Percentiles rank a stretch among this genome's conserved stretches.
These are phyloP conservation scores for Cercophora newfieldiana DNA, from an alignment of 495 filamentous ascomycete genomes.

Conservation along the genomic window DNA sequence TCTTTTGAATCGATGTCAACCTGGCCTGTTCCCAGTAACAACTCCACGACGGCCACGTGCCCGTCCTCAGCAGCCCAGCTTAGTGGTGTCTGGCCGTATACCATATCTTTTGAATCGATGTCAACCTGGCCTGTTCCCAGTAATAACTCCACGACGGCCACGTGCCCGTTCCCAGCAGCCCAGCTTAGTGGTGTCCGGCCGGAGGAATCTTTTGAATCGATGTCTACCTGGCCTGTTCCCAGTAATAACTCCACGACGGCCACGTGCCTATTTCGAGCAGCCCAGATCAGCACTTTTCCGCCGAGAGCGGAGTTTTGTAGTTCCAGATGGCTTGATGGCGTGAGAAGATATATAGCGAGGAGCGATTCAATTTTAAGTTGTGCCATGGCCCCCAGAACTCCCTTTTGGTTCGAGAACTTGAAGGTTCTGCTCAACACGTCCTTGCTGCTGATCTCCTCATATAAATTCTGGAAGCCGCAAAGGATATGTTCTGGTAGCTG, in stretches of 20 bases:
- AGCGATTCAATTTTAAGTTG: background rate
- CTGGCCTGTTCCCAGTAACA: background rate
- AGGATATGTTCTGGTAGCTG: background rate
- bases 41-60: background rate
- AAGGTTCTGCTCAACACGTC: background rate
- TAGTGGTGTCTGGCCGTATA: too few species aligned
- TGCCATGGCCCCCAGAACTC: background rate
- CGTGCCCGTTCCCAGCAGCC: too few species aligned
- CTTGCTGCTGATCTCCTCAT: background rate
- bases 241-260: background rate
- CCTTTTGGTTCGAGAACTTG: background rate
- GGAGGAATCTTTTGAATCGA: background rate
- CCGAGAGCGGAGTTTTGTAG: background rate
- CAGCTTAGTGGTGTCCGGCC: background rate
- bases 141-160: too few species aligned
- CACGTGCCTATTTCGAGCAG: background rate
- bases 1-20: background rate
- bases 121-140: too few species aligned
- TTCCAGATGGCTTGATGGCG: background rate
- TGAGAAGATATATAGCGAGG: background rate
- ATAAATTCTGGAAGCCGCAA: background rate
- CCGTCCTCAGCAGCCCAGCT: background rate
- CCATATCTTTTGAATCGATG: too few species aligned
- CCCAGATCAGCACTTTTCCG: background rate
- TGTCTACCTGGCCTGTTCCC: background rate